Evolutionary conservation across 768 basidiomycete species (phyloP).

Genomic region (Leccinum rimulosum): DNA sequence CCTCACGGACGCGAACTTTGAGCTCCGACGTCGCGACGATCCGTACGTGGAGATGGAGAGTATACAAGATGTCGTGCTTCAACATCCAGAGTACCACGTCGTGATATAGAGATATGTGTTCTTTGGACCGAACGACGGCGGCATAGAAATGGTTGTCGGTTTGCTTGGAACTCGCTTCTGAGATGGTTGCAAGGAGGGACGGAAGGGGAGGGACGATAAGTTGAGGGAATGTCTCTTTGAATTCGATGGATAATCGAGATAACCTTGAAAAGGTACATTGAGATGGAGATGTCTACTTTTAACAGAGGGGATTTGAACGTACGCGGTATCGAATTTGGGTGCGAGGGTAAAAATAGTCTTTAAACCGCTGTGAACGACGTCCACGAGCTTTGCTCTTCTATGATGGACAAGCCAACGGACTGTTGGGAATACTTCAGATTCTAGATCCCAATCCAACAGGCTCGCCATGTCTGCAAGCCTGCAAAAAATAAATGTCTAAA

Average conservation of each 20-base stretch:
- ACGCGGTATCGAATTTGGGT: slow-evolving; percentile 59
- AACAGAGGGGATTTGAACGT: slow-evolving; percentile 30
- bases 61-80: slow-evolving; percentile 79
- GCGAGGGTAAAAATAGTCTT: slow-evolving; percentile 82
- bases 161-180: slow-evolving; percentile 61
- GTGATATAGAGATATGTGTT: slow-evolving; percentile 66
- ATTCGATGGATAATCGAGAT: slow-evolving; percentile 53
- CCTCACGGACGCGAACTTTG: slow-evolving; percentile 63
- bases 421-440: slow-evolving; percentile 82
- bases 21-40: slow-evolving; percentile 75
- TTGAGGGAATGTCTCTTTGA: slow-evolving; percentile 57
- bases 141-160: slow-evolving; percentile 76
- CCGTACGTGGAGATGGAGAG: slow-evolving; percentile 82
- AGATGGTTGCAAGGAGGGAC: slow-evolving; percentile 71
- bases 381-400: slow-evolving; percentile 85
- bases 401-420: slow-evolving; percentile 92
- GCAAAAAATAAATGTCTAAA: slow-evolving; percentile 2
- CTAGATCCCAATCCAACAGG: slow-evolving; percentile 79
- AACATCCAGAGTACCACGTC: slow-evolving; percentile 91
- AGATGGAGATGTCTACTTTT: neutral
- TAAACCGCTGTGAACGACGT: slow-evolving; percentile 73
- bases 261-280: slow-evolving; percentile 4
- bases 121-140: slow-evolving; percentile 68
- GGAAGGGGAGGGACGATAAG: slow-evolving; percentile 68
- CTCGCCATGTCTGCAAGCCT: slow-evolving; percentile 80